These are phyloP conservation scores for Rutidosis leptorrhynchoides DNA, from an alignment of 129 eudicot genomes.

Conservation along the genomic window DNA sequence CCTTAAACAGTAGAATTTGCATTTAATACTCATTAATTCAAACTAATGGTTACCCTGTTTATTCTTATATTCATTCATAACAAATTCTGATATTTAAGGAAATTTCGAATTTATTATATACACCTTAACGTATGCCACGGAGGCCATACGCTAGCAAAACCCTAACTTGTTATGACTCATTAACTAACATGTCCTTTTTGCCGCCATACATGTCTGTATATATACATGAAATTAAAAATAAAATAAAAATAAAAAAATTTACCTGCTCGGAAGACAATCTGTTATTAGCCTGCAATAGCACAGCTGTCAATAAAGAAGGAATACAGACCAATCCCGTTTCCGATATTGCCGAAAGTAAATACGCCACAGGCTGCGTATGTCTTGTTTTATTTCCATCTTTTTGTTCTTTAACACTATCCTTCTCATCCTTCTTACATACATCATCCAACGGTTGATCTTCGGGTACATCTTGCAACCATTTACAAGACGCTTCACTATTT, in stretches of 20 bases:
- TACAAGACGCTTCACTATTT: slow-evolving; percentile 23
- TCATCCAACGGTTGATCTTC: slow-evolving; percentile 54
- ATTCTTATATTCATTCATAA: no score
- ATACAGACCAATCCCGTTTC: slow-evolving; percentile 93
- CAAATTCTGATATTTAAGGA: no score
- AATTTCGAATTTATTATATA: no score
- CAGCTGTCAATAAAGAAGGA: slow-evolving; percentile 94
- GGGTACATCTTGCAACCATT: slow-evolving; percentile 53
- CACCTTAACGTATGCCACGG: no score
- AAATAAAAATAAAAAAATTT: neutral
- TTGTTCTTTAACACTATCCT: slow-evolving; percentile 37
- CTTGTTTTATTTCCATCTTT: slow-evolving; percentile 35
- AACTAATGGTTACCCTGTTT: no score
- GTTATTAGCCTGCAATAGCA: slow-evolving; percentile 85
- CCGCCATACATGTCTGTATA: neutral
- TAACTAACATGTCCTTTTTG: neutral
- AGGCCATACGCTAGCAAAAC: no score
- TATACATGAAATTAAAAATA: neutral
- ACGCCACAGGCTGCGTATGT: slow-evolving; percentile 48
- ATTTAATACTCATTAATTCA: no score
- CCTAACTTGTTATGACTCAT: neutral
- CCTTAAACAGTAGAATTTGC: no score
- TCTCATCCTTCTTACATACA: slow-evolving; percentile 43
- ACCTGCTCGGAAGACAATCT: slow-evolving; percentile 89
- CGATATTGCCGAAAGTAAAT: slow-evolving; percentile 77